Evolutionary conservation across 176 grass and related monocot species (phyloP).

Genomic region (Oryza coarctata): DNA sequence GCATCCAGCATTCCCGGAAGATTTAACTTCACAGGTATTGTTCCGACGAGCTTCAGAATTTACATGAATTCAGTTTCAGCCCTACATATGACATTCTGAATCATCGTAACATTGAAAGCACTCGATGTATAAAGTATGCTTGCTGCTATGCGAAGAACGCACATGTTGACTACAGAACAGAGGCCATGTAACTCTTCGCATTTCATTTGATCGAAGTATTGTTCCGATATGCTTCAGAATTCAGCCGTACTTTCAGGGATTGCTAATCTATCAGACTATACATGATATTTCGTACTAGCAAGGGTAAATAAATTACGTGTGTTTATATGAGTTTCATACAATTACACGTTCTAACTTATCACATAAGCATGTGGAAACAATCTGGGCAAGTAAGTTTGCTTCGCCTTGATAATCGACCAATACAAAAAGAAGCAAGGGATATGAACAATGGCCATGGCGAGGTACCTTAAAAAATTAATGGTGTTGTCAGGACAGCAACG

Average conservation of each 20-base stretch:
- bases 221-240: neutral
- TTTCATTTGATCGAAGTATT: slow-evolving; percentile 12
- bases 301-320: neutral
- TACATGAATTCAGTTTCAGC: neutral
- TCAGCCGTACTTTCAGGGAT: neutral
- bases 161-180: neutral
- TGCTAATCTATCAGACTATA: neutral
- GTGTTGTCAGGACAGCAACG: neutral
- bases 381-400: slow-evolving; percentile 54
- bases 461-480: slow-evolving; percentile 50
- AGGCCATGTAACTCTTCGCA: neutral
- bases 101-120: neutral
- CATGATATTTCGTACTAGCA: neutral
- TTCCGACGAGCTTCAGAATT: too few species aligned
- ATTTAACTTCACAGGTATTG: neutral
- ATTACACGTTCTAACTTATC: slow-evolving; percentile 21
- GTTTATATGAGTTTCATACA: neutral
- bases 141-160: neutral
- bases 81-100: neutral
- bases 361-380: slow-evolving; percentile 62
- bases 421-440: slow-evolving; percentile 77
- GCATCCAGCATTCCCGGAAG: neutral
- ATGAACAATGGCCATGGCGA: slow-evolving; percentile 72
- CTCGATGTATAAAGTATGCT: neutral
- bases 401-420: slow-evolving; percentile 68